phyloP scores from a whole-genome alignment of 768 basidiomycete genomes.

The Leccinum olivaceopallidum region DNA sequence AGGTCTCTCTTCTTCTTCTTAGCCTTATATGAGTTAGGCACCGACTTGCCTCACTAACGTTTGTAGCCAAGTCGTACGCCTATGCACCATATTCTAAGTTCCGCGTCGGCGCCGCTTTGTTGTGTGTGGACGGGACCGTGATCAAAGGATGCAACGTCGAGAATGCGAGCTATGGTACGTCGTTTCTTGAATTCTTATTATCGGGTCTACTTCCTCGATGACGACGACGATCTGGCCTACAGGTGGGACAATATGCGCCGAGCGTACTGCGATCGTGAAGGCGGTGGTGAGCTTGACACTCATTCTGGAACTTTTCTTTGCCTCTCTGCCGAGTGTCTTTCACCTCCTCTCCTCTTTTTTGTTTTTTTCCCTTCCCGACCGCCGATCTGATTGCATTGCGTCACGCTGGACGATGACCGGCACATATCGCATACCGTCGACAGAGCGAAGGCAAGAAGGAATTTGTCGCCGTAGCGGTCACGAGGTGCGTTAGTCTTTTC shows the following conservation, averaged over 20 bases:
- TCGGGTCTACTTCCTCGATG: not conserved
- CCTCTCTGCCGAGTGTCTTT: not conserved
- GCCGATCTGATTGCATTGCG: not conserved
- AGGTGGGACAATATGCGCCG: constrained; percentile 94
- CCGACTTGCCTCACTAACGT: not conserved
- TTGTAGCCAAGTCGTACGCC: constrained; percentile 62
- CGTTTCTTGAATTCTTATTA: not conserved
- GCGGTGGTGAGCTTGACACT: constrained; percentile 64
- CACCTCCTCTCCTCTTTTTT: not conserved
- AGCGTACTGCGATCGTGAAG: constrained; percentile 93
- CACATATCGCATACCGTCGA: not conserved
- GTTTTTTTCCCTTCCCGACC: not conserved
- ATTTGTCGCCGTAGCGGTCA: constrained; percentile 80
- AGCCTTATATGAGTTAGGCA: not conserved
- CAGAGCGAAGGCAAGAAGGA: constrained; percentile 78
- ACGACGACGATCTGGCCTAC: not conserved
- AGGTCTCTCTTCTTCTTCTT: constrained; percentile 8
- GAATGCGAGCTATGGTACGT: constrained; percentile 88
- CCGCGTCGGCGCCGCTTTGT: constrained; percentile 85
- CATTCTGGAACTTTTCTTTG: not conserved
- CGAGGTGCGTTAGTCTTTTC: constrained; percentile 51
- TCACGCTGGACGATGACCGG: no score
- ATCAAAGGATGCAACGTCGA: constrained; percentile 92
- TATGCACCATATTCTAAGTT: constrained; percentile 92
- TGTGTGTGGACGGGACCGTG: constrained; percentile 67